A percentile compares a stretch with the other conserved stretches of the same genome.
phyloP scores from a whole-genome alignment of 2,329 filamentous ascomycete genomes.

The Diaporthe capsici region DNA sequence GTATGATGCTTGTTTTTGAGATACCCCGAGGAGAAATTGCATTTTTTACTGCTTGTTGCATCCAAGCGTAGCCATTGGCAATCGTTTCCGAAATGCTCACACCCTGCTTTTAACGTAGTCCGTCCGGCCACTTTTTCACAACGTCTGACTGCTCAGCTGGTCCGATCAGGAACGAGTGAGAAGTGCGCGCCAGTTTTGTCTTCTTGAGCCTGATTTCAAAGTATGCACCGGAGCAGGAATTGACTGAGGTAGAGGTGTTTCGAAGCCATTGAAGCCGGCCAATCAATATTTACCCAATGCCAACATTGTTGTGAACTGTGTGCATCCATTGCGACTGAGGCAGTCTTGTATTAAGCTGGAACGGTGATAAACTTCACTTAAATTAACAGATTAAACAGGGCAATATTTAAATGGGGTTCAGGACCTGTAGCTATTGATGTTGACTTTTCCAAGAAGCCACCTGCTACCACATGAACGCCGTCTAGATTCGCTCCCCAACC shows the following conservation, averaged over 20 bases:
- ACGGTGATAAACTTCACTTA: neutral
- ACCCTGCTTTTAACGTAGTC: too few species aligned
- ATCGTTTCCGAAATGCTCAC: neutral
- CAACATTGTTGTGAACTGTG: neutral
- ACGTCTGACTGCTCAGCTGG: neutral
- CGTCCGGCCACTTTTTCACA: neutral
- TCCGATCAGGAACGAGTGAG: neutral
- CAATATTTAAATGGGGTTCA: neutral
- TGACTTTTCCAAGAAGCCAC: neutral
- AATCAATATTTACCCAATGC: neutral
- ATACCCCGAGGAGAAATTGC: neutral
- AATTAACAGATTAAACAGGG: neutral
- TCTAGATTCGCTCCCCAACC: neutral
- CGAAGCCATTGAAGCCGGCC: neutral
- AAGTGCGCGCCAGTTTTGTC: neutral
- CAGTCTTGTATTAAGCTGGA: neutral
- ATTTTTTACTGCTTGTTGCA: neutral
- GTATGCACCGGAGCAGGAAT: neutral
- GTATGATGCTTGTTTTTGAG: neutral
- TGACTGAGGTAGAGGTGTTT: neutral
- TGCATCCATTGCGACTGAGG: neutral
- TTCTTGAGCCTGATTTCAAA: neutral
- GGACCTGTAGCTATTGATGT: neutral
- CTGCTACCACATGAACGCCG: neutral
- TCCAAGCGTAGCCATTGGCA: neutral